Percentiles rank a stretch among this genome's conserved stretches.
These are phyloP conservation scores for Paramecium sonneborni DNA, from an alignment of 73 alveolate species.

Conservation along the genomic window DNA sequence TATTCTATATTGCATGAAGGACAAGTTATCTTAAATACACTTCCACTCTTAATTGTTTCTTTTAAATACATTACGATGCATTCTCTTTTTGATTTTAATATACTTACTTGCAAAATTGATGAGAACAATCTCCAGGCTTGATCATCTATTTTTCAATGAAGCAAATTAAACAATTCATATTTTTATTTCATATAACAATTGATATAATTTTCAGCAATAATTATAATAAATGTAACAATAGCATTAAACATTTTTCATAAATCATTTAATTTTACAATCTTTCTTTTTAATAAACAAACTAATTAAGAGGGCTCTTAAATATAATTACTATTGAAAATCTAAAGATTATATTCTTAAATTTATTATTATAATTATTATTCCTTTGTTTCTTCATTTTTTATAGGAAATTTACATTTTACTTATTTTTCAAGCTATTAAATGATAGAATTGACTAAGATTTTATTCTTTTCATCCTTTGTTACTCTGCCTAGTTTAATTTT, in stretches of 20 bases:
- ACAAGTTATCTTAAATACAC: neutral
- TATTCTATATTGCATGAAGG: neutral
- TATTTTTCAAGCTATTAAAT: neutral
- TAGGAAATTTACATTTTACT: neutral
- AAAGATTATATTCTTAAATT: neutral
- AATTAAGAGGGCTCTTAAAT: neutral
- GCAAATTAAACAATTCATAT: constrained; percentile 36
- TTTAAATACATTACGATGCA: neutral
- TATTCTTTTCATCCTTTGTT: constrained; percentile 49
- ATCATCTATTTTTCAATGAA: neutral
- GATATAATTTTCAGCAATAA: neutral
- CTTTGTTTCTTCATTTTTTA: neutral
- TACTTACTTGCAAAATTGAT: neutral
- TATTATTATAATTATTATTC: neutral
- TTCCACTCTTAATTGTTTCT: neutral
- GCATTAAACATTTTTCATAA: neutral
- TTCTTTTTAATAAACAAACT: neutral
- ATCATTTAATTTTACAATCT: constrained; percentile 34
- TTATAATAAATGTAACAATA: neutral
- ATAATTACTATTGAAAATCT: neutral
- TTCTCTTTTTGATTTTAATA: neutral
- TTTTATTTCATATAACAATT: neutral
- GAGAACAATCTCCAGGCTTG: neutral
- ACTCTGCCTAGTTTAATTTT: neutral
- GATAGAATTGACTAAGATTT: neutral